A percentile compares a stretch with the other conserved stretches of the same genome.
Conservation (phyloP, 345 rosid species). For the Lepidium africanum region DNA sequence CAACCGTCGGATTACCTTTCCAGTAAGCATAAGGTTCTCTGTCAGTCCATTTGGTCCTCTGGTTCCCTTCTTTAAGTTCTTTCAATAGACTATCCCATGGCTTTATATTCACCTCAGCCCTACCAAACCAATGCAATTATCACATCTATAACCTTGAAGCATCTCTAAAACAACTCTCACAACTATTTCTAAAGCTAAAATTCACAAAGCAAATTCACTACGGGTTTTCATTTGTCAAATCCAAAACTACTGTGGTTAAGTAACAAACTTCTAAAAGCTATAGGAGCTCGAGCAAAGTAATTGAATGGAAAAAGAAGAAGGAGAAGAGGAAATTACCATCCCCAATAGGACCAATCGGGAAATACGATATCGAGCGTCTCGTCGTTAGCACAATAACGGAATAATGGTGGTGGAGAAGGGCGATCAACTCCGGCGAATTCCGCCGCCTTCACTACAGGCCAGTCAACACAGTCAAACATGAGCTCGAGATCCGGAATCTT, state of each 20-base stretch:
- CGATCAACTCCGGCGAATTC: constrained; percentile 32
- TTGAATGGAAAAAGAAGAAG: neutral
- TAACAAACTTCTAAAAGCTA: neutral
- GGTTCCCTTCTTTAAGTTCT: constrained; percentile 49
- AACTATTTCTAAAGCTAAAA: neutral
- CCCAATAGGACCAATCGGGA: constrained; percentile 97
- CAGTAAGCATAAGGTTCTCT: constrained; percentile 80
- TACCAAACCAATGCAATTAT: constrained; percentile 14
- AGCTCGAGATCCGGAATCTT: constrained; percentile 71
- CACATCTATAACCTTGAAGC: neutral
- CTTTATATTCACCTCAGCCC: constrained; percentile 76
- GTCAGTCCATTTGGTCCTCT: constrained; percentile 42
- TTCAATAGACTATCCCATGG: constrained; percentile 56
- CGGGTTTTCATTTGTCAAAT: neutral
- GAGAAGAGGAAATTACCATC: constrained; percentile 44
- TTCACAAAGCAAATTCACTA: neutral
- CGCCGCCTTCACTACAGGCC: constrained; percentile 47
- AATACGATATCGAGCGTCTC: constrained; percentile 56
- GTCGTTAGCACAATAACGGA: constrained; percentile 61
- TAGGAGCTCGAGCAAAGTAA: neutral
- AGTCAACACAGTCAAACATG: constrained; percentile 78
- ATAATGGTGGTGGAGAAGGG: constrained; percentile 52
- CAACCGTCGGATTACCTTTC: constrained; percentile 81
- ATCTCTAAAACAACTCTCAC: neutral
- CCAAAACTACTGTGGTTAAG: neutral